Evolutionary conservation across 371 early-diverging fungal genomes (phyloP), one percentile per base, ranked within the genome.

Genomic region (Smittium culicis): DNA sequence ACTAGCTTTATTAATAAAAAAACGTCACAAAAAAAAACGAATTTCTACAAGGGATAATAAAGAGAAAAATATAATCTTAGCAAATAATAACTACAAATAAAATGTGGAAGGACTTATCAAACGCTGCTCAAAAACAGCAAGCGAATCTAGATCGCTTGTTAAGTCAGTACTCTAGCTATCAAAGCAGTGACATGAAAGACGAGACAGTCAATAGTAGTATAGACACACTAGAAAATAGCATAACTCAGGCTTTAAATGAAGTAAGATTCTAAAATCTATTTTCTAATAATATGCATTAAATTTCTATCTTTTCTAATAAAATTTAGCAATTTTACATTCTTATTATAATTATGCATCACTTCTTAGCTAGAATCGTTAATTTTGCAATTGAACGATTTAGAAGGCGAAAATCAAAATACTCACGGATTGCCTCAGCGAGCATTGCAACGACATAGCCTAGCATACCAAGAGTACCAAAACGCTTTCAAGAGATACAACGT

Each of bases 401-500:
- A 28, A 8, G 1, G 33, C 8, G 54, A 14, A 3, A 27, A 28
- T 64, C n/a, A 3, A n/a, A 34, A 29, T 11, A 45, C 24, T 35
- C 24, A 2, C 8, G 54, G 27, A 1, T 35, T 64, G 34, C 8
- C 65, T 34, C 24, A 20, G 5, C 33, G 65, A 64, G 28, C 28
- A 2, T 54, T 64, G 17, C 35, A 64, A 64, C 2, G 65, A 27
- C 65, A 64, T 45, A 35, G 17, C 17, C 25, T 34, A 11, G 3
- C 35, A 24, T 64, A 64, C 65, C 35, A 64, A 64, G 65, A 64
- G 30, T 64, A 64, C 54, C 32, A 34, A 34, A 64, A 20, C 28
- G 29, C 65, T 14, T 64, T 64, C 28, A 64, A 64, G 28, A 64
- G 45, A 28, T 64, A 64, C 28, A 29, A 45, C n/a, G 65, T 28